Evolutionary conservation across 1,284 basidiomycete species (phyloP).

Genomic region (Ganoderma meredithae): DNA sequence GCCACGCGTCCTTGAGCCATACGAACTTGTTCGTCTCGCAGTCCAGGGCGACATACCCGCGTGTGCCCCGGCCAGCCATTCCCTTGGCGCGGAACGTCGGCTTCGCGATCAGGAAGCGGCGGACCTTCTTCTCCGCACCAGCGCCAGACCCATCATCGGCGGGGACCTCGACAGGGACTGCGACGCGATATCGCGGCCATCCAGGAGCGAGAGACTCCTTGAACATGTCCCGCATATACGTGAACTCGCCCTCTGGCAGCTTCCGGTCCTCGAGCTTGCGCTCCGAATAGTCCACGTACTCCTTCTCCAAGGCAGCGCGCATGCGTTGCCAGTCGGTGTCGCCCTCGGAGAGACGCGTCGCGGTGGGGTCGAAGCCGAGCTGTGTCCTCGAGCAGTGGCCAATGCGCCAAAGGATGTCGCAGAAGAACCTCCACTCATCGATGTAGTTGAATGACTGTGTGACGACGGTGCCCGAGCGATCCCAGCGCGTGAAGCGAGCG

Average conservation of each 20-base stretch:
- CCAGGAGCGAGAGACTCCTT: not conserved
- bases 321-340: not conserved
- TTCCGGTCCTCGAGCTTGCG: not conserved
- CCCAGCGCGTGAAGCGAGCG: conserved; percentile 10
- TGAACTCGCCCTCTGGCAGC: conserved; percentile 2
- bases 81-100: conserved; percentile 8
- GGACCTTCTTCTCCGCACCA: not conserved
- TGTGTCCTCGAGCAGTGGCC: conserved; percentile 39
- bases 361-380: conserved; percentile 30
- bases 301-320: not conserved
- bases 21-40: conserved; percentile 8
- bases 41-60: conserved; percentile 17
- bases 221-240: conserved; percentile 11
- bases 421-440: not conserved
- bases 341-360: not conserved
- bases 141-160: not conserved
- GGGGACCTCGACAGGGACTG: not conserved
- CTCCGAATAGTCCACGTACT: not conserved
- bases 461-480: conserved; percentile 13
- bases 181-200: conserved; percentile 1
- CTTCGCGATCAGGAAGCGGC: conserved; percentile 15
- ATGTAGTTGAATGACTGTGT: conserved; percentile 13
- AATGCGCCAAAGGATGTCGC: conserved; percentile 31
- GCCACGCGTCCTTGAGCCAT: conserved; percentile 20
- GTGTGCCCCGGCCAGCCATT: conserved; percentile 14